These are phyloP conservation scores for Apiotrichum laibachii DNA, from an alignment of 1,284 basidiomycete genomes.

Conservation along the genomic window DNA sequence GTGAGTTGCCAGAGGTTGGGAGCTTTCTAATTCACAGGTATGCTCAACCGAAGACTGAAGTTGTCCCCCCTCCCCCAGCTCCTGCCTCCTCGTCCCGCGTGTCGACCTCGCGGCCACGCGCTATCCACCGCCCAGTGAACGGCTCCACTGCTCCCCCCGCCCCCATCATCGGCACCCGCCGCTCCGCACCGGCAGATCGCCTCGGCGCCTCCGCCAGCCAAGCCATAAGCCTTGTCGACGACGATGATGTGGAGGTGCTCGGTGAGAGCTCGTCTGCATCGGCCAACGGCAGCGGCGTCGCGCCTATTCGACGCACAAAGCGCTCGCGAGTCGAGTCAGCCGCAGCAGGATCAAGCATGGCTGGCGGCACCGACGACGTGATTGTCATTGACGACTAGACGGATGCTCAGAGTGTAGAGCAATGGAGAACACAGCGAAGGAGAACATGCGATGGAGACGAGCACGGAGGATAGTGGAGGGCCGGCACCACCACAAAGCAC, in stretches of 20 bases:
- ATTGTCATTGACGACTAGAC: slow-evolving; percentile 40
- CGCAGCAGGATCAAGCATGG: background rate
- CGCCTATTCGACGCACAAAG: slow-evolving; percentile 11
- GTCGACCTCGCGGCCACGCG: slow-evolving; percentile 13
- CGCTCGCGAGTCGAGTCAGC: slow-evolving; percentile 9
- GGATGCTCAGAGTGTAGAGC: background rate
- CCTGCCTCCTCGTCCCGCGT: slow-evolving; percentile 10
- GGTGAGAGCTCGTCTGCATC: slow-evolving; percentile 8
- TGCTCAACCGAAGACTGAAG: slow-evolving; percentile 28
- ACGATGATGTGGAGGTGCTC: slow-evolving; percentile 17
- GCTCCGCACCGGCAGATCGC: slow-evolving; percentile 2
- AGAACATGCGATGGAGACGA: background rate
- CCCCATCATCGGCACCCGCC: slow-evolving; percentile 10
- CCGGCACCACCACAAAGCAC: too few species aligned
- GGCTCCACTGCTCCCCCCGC: slow-evolving; percentile 13
- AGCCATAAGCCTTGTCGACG: slow-evolving; percentile 6
- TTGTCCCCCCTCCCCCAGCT: slow-evolving; percentile 6
- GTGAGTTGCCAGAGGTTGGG: slow-evolving; percentile 56
- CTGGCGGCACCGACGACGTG: slow-evolving; percentile 28
- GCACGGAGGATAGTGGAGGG: too few species aligned
- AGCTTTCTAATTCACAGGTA: slow-evolving; percentile 22
- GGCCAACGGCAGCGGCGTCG: slow-evolving; percentile 1
- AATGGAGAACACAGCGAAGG: background rate
- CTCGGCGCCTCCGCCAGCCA: slow-evolving; percentile 19
- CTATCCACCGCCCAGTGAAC: slow-evolving; percentile 17